A percentile compares a stretch with the other conserved stretches of the same genome.
Conservation (phyloP, 345 rosid genomes). For the Mercurialis annua region DNA sequence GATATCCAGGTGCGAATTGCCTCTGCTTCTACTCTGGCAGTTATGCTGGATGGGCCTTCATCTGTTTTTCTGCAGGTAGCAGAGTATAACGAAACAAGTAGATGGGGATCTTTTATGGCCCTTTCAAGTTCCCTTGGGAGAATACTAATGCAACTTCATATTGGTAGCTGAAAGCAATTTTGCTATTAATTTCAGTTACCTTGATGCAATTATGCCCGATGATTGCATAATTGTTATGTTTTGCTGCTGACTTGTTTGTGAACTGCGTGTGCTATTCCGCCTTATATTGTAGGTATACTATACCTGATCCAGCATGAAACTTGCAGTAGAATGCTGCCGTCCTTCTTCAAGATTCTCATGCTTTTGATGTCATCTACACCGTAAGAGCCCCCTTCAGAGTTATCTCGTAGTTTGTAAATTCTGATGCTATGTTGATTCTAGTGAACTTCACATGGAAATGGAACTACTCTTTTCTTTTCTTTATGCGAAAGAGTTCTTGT, state of each 20-base stretch:
- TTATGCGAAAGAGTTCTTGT: conserved; percentile 1
- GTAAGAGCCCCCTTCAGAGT: conserved; percentile 46
- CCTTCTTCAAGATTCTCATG: conserved; percentile 73
- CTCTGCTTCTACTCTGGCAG: conserved; percentile 70
- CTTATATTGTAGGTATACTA: conserved; percentile 56
- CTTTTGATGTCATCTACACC: conserved; percentile 85
- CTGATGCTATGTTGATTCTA: not conserved
- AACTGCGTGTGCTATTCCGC: conserved; percentile 12
- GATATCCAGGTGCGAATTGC: conserved; percentile 68
- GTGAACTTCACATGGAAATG: not conserved
- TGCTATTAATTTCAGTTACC: conserved; percentile 19
- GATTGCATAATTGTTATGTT: not conserved
- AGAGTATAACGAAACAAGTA: conserved; percentile 73
- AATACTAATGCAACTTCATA: conserved; percentile 86
- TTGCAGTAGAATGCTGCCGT: conserved; percentile 62
- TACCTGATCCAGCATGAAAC: conserved; percentile 71
- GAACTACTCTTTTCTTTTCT: not conserved
- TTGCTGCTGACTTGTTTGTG: conserved; percentile 16
- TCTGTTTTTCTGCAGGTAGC: conserved; percentile 86
- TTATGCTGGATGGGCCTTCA: conserved; percentile 84
- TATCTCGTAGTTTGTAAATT: conserved; percentile 10
- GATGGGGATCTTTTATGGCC: conserved; percentile 70
- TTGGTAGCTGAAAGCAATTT: conserved; percentile 46
- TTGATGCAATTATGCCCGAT: conserved; percentile 13
- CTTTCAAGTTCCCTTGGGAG: conserved; percentile 84